Evolutionary conservation across 2,329 filamentous ascomycete genomes (phyloP).

Genomic region (Chrysoporthe cubensis): DNA sequence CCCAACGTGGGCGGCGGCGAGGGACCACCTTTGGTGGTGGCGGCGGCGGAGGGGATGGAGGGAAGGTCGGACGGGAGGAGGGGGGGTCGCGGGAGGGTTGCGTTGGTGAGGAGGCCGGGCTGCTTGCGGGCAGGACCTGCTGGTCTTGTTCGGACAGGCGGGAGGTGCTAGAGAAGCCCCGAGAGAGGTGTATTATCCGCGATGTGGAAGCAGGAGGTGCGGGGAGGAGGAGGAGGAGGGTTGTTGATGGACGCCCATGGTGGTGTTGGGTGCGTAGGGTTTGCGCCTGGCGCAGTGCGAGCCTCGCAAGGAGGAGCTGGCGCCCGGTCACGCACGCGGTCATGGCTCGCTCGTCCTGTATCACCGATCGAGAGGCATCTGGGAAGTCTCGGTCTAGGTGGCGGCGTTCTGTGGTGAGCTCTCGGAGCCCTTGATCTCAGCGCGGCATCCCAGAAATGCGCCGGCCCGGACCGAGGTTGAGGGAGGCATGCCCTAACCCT

Average conservation of each 20-base stretch:
- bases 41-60: neutral
- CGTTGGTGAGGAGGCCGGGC: neutral
- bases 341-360: neutral
- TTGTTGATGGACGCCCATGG: neutral
- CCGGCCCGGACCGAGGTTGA: no score
- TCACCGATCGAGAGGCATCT: neutral
- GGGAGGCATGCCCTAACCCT: no score
- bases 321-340: neutral
- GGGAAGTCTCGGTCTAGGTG: neutral
- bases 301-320: neutral
- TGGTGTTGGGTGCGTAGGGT: neutral
- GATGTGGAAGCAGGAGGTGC: neutral
- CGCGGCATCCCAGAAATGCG: neutral
- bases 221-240: neutral
- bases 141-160: neutral
- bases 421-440: neutral
- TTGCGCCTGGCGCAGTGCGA: neutral
- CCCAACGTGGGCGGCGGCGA: conserved; percentile 33
- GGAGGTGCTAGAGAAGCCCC: neutral
- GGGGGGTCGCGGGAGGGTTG: no score
- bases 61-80: neutral
- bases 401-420: neutral
- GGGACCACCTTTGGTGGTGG: conserved; percentile 26
- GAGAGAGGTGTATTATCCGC: neutral
- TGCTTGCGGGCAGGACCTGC: neutral